A percentile compares a stretch with the other conserved stretches of the same genome.
Evolutionary conservation across 495 filamentous ascomycete genomes (phyloP).

Genomic region (Penicillium parvum): DNA sequence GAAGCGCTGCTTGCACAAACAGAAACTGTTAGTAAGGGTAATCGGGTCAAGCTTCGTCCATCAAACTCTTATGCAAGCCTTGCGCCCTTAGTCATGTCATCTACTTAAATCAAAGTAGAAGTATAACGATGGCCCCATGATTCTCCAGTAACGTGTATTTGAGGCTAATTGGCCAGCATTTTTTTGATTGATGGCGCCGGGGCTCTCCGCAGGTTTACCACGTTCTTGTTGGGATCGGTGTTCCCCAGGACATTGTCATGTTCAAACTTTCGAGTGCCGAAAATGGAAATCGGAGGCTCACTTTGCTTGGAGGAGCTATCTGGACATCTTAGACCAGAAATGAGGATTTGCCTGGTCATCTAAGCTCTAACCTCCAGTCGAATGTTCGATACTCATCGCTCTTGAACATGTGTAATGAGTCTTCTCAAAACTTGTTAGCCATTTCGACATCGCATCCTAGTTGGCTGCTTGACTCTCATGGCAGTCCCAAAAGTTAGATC

Average conservation of each 20-base stretch:
- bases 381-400: too few relatives aligned
- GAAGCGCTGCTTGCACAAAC: conserved; percentile 14
- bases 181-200: neutral
- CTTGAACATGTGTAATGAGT: too few relatives aligned
- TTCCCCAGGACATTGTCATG: neutral
- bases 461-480: conserved; percentile 13
- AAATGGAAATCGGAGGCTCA: neutral
- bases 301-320: too few relatives aligned
- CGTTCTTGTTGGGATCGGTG: neutral
- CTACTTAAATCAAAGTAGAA: neutral
- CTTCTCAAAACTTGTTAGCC: too few relatives aligned
- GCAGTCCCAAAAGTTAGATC: conserved; percentile 45
- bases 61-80: neutral
- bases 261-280: neutral
- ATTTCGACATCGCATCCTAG: conserved; percentile 3
- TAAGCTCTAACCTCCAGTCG: too few relatives aligned
- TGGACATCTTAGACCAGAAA: too few relatives aligned
- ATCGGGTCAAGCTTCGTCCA: conserved; percentile 1
- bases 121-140: neutral
- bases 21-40: conserved; percentile 15
- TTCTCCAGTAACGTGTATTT: too few relatives aligned
- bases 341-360: too few relatives aligned
- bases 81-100: neutral
- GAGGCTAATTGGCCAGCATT: neutral
- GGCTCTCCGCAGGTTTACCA: neutral